Base-by-base conservation (phyloP, 805 yeast species). In the Metschnikowia koreensis region DNA sequence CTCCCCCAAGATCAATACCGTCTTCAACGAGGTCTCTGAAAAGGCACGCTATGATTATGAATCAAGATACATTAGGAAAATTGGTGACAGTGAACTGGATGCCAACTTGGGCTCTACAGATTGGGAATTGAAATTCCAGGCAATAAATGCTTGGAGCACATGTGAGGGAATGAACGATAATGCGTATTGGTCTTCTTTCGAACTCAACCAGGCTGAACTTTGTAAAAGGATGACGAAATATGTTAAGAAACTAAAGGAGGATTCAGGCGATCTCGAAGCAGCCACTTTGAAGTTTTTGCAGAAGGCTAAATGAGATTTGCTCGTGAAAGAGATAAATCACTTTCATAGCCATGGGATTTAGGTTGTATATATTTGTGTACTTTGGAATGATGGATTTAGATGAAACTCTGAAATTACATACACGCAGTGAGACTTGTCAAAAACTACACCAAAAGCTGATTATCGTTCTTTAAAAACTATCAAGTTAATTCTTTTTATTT, bases 111-210 rank as follows among this genome's bases (percentile, higher is more conserved):
- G 58, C 17, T 28, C 44, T 1, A 46, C 51, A 6, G 75, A 71
- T 51, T 71, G 75, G 75, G 74, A 71, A 51, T 56, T 71, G 42
- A 56, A 60, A 46, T 66, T 70, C 53, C 73, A 68, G 49, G 53
- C 73, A 7, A 60, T 69, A 31, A 59, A 70, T 41, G 57, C 64
- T 37, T 68, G 67, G 68, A 52, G 67, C 16, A 66, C 66, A 12
- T 71, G 75, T 52, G 58, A 56, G 10, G 69, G 59, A 3, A 50
- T 69, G 33, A 53, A 52, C n/a, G 61, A 63, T 41, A 48, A 56
- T 13, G 43, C 47, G 13, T 66, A 48, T 41, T 68, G 73, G 73
- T 47, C 34, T 11, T 48, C 56, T 33, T 53, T 57, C 13, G 52
- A 54, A 9, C 31, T 52, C 6, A 52, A 57, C 29, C 64, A 55